Evolutionary conservation across 352 stramenopile genomes (phyloP), one percentile per base, ranked within the genome.

Genomic region (Pythium utonaiense): DNA sequence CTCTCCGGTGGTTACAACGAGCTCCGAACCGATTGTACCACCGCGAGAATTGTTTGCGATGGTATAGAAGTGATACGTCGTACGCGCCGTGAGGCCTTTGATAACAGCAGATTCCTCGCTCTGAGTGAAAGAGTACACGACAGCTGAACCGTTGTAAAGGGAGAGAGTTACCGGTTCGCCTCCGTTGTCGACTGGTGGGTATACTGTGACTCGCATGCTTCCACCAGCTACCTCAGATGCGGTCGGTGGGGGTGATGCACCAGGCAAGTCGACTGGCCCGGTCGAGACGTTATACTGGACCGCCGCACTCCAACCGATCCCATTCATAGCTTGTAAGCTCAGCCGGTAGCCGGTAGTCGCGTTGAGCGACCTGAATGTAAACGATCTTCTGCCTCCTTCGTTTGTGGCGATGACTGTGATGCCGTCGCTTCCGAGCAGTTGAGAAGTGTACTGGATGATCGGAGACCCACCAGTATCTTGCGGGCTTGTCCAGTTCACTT

Each of bases 381-480:
- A 34, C 27, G 34, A 45, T 17, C 31, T 47, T 0, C 41, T 24
- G 1, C 38, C 22, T 36, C 57, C 57, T 16, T 7, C 22, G 30
- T 57, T 62, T 5, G 19, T 24, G n/a, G 19, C 45, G 24, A 66
- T 30, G 21, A n/a, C 8, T 1, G 25, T 47, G 1, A 6, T 19
- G 14, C 24, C 47, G 14, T 27, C 24, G 27, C 3, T 19, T 21
- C 63, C 41, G 6, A 56, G 33, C 3, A 78, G 28, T 54, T 7
- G 77, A 47, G 3, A 54, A 17, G n/a, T 80, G 89, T 17, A 47
- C 53, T n/a, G n/a, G 6, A 50, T 52, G 10, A 82, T 60, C 0
- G 65, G 47, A 3, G 75, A 62, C 1, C 82, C 82, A 4, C 82
- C 82, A 1, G 71, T 77, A 49, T 85, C 66, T 31, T 71, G 60